Percentiles rank a stretch among this genome's conserved stretches.
phyloP scores from a whole-genome alignment of 2,329 filamentous ascomycete species.

The Berkeleyomyces basicola region DNA sequence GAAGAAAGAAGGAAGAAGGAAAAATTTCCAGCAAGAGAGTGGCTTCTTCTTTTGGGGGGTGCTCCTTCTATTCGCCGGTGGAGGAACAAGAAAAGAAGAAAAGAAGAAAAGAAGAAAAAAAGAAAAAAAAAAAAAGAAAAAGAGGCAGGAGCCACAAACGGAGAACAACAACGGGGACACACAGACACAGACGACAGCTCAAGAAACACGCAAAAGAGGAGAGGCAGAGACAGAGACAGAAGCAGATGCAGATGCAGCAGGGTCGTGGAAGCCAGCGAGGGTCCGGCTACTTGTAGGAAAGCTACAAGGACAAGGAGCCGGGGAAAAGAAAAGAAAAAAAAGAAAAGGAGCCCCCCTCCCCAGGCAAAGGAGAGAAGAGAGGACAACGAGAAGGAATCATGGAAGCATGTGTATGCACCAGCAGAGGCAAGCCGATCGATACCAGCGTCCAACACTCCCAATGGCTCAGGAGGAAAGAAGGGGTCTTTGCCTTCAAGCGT shows the following conservation, averaged over 20 bases:
- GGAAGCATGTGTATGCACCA: background rate
- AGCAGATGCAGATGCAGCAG: no score
- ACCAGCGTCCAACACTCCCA: background rate
- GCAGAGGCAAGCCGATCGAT: background rate
- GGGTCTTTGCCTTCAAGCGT: background rate
- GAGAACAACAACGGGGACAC: no score
- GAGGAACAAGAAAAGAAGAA: background rate
- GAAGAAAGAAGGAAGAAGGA: constrained; percentile 1
- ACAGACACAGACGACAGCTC: no score
- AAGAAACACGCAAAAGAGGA: background rate
- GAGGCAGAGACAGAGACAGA: no score
- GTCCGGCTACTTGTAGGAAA: background rate
- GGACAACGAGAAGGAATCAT: constrained; percentile 7
- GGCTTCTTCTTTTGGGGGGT: background rate
- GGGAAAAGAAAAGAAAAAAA: background rate
- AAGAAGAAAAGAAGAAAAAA: background rate
- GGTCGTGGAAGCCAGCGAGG: no score
- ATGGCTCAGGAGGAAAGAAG: background rate
- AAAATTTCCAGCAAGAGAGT: background rate
- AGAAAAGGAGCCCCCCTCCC: constrained; percentile 13
- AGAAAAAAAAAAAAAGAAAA: background rate
- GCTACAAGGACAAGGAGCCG: background rate
- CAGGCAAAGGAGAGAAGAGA: constrained; percentile 7
- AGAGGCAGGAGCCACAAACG: background rate
- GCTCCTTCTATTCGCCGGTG: background rate